Evolutionary conservation across 441 rosid species (phyloP).

Genomic region (Lepidium campestre): DNA sequence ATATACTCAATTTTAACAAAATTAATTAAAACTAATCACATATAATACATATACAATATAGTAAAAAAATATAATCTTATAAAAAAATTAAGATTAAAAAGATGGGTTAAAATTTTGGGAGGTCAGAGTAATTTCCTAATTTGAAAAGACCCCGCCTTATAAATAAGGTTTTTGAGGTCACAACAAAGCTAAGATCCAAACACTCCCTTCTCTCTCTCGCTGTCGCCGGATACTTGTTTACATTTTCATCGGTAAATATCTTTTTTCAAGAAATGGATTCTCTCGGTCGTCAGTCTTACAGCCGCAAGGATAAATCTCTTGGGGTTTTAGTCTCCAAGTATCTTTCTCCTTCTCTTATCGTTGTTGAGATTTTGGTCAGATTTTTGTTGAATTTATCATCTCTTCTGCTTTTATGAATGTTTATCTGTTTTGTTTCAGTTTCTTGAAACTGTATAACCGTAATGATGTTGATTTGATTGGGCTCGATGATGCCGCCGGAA

Average conservation of each 20-base stretch:
- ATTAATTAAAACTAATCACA: too few relatives aligned
- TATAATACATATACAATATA: too few relatives aligned
- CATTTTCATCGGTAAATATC: neutral
- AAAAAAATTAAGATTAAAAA: too few relatives aligned
- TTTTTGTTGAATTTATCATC: neutral
- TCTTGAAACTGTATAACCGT: conserved; percentile 52
- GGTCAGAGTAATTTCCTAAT: neutral
- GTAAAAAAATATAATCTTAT: too few relatives aligned
- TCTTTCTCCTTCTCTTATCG: neutral
- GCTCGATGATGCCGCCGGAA: conserved; percentile 63
- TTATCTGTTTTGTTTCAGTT: conserved; percentile 33
- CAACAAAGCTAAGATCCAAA: conserved; percentile 13
- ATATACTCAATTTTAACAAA: too few relatives aligned
- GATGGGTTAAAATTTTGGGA: too few relatives aligned
- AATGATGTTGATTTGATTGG: conserved; percentile 52
- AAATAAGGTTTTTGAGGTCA: neutral
- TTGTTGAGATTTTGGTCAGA: neutral
- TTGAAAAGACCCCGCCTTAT: conserved; percentile 26
- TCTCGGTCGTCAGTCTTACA: conserved; percentile 33
- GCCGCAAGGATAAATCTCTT: conserved; percentile 78
- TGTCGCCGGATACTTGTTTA: neutral
- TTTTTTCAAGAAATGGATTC: conserved; percentile 31
- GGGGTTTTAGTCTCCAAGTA: conserved; percentile 75
- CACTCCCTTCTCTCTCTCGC: neutral
- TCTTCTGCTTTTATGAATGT: neutral